phyloP scores from a whole-genome alignment of 2,329 filamentous ascomycete species.

The Botrytis deweyae region DNA sequence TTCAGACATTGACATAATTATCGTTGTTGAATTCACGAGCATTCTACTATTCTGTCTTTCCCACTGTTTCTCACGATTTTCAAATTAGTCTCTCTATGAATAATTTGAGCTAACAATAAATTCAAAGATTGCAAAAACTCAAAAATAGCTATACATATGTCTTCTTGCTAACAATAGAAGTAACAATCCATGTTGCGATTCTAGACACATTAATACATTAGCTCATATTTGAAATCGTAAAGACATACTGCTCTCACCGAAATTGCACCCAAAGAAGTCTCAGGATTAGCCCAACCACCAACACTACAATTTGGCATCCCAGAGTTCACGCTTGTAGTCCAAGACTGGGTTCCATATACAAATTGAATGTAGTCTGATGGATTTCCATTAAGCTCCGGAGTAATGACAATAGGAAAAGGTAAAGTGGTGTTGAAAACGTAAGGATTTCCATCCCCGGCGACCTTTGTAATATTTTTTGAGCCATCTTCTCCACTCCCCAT shows the following conservation, averaged over 20 bases:
- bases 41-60: neutral
- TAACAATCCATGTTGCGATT: neutral
- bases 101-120: neutral
- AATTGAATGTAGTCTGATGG: neutral
- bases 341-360: neutral
- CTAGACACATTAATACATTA: neutral
- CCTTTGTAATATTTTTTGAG: neutral
- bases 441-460: neutral
- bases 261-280: neutral
- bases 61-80: neutral
- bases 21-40: too few relatives aligned
- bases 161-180: neutral
- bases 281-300: neutral
- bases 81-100: neutral
- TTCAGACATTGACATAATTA: too few relatives aligned
- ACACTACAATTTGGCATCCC: neutral
- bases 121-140: neutral
- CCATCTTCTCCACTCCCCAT: neutral
- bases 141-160: neutral
- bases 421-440: neutral
- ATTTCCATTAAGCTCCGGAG: neutral
- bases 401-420: neutral
- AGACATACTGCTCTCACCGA: neutral
- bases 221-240: neutral
- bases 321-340: neutral